phyloP scores from a whole-genome alignment of 148 eudicot species.

The Oxyria digyna region DNA sequence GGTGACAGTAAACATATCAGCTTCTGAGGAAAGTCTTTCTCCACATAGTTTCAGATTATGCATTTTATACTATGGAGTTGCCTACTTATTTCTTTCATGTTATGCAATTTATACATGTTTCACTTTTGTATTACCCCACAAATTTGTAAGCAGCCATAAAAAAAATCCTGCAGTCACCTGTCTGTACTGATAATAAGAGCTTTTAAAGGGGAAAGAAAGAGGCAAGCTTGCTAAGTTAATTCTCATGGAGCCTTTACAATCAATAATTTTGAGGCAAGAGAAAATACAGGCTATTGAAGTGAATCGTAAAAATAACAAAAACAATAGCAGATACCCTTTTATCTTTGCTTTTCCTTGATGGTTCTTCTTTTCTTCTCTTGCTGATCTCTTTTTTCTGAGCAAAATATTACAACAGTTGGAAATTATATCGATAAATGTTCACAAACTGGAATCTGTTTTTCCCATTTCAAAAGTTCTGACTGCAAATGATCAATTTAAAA shows the following conservation, averaged over 20 bases:
- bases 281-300: neutral
- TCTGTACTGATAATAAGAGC: too few relatives aligned
- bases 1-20: slow-evolving; percentile 9
- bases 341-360: slow-evolving; percentile 61
- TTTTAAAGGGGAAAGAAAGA: too few relatives aligned
- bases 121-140: neutral
- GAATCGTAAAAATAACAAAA: neutral
- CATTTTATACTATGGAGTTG: too few relatives aligned
- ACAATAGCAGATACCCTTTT: slow-evolving; percentile 53
- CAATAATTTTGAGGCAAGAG: neutral
- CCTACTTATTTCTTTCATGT: too few relatives aligned
- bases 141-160: neutral
- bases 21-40: neutral
- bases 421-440: too few relatives aligned
- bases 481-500: neutral
- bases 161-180: neutral
- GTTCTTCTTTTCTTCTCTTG: slow-evolving; percentile 83
- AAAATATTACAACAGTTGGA: neutral
- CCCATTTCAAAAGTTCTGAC: neutral
- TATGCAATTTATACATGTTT: neutral
- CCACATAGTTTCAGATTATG: neutral
- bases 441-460: neutral
- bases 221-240: too few relatives aligned
- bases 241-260: neutral
- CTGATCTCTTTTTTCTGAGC: slow-evolving; percentile 69